Percentiles rank a stretch among this genome's conserved stretches.
Conservation (phyloP, 2,329 filamentous ascomycete genomes). For the Xylaria sp. region DNA sequence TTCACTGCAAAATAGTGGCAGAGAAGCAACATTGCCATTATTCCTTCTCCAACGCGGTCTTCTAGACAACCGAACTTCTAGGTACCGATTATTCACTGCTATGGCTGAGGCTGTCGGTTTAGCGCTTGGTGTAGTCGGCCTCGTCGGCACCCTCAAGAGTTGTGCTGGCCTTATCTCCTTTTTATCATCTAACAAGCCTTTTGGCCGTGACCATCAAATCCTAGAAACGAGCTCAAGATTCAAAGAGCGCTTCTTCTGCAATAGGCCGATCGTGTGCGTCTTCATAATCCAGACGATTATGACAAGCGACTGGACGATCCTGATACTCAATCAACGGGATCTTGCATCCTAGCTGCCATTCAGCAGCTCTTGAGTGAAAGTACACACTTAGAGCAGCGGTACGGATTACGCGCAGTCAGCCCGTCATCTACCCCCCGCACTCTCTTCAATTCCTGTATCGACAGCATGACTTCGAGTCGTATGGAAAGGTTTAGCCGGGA, state of each 20-base stretch:
- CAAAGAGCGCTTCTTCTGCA: neutral
- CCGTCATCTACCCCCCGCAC: neutral
- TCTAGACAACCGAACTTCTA: neutral
- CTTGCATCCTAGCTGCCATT: neutral
- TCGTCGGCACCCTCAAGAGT: neutral
- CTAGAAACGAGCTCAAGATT: neutral
- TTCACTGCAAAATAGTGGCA: neutral
- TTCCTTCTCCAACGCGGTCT: neutral
- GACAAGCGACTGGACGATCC: constrained; percentile 1
- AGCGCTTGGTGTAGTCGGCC: neutral
- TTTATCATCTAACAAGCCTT: neutral
- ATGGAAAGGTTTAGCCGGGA: neutral
- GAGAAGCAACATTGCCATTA: neutral
- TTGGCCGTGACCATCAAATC: neutral
- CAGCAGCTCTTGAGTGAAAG: neutral
- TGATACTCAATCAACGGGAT: neutral
- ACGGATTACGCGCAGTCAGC: neutral
- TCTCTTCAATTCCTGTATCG: neutral
- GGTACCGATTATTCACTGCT: neutral
- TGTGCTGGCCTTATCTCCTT: neutral
- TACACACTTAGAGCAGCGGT: neutral
- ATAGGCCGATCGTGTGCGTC: neutral
- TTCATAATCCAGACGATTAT: neutral
- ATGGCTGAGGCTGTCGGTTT: constrained; percentile 3
- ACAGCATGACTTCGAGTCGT: neutral